Percentiles rank a stretch among this genome's conserved stretches.
Evolutionary conservation across 2,329 filamentous ascomycete species (phyloP).

Genomic region (Septoria petroselini): DNA sequence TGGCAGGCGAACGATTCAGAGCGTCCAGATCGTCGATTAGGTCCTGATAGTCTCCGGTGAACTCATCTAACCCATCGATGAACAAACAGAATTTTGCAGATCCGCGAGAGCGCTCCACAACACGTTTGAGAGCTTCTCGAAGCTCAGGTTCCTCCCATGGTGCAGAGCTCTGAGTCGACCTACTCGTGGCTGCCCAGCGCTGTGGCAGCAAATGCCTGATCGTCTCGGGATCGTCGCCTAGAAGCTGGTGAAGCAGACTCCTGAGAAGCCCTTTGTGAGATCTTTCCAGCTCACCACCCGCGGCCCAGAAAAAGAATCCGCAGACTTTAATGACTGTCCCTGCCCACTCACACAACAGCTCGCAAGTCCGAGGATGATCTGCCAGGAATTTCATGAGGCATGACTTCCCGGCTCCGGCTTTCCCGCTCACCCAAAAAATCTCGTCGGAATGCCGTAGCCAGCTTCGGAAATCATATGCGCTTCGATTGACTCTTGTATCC

Average conservation of each 20-base stretch:
- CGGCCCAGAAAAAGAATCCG: conserved; percentile 20
- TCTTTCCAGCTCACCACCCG: conserved; percentile 11
- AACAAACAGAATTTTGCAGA: conserved; percentile 19
- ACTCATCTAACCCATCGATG: conserved; percentile 21
- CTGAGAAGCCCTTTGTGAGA: conserved; percentile 15
- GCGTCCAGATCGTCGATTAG: conserved; percentile 2
- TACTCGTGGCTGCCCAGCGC: background rate
- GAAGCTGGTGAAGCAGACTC: conserved; percentile 16
- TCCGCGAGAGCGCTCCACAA: background rate
- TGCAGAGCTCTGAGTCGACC: background rate
- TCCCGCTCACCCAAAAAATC: conserved; percentile 26
- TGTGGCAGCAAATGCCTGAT: background rate
- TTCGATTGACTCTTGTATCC: too few relatives aligned
- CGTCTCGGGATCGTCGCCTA: conserved; percentile 1
- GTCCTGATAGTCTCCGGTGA: conserved; percentile 12
- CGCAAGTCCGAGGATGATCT: background rate
- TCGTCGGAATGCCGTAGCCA: too few relatives aligned
- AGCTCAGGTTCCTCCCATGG: conserved; percentile 1
- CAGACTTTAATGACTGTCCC: background rate
- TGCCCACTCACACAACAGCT: conserved; percentile 8
- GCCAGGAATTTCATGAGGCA: conserved; percentile 19
- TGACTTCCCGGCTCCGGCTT: conserved; percentile 25
- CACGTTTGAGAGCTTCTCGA: background rate
- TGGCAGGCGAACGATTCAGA: background rate
- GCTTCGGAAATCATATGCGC: too few relatives aligned